These are phyloP conservation scores for Chloromonas sp. DNA, from an alignment of 163 green algal species.

Conservation along the genomic window DNA sequence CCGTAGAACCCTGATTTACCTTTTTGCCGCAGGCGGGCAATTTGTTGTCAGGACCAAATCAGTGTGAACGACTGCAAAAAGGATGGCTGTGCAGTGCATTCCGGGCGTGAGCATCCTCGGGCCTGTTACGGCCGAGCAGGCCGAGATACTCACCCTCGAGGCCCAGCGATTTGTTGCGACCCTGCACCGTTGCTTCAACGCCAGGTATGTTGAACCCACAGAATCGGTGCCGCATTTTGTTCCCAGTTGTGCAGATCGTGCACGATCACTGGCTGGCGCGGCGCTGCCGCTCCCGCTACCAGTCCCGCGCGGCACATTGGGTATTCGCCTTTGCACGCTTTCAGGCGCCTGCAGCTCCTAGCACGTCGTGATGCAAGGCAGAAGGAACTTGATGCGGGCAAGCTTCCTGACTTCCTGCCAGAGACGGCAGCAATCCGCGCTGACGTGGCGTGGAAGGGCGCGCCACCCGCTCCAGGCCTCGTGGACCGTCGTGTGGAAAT, in stretches of 20 bases:
- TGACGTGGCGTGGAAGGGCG: conserved; percentile 59
- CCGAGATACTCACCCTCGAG: conserved; percentile 53
- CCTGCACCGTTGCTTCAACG: conserved; percentile 59
- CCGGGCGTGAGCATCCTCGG: conserved; percentile 43
- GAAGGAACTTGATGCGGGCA: conserved; percentile 57
- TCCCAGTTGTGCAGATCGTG: no score
- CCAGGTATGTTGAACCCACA: background rate
- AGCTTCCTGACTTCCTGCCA: conserved; percentile 25
- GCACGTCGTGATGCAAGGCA: conserved; percentile 48
- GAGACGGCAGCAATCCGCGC: conserved; percentile 29
- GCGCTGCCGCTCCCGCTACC: no score
- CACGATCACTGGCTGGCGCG: no score
- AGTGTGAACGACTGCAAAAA: no score
- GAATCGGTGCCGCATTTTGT: no score
- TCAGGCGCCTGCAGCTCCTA: conserved; percentile 60
- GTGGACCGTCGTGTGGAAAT: conserved; percentile 84
- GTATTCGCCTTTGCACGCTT: background rate
- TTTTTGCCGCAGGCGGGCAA: no score
- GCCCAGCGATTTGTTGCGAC: conserved; percentile 65
- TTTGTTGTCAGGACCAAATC: no score
- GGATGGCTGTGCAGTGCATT: no score
- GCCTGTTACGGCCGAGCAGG: conserved; percentile 43
- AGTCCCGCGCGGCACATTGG: no score
- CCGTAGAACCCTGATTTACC: no score
- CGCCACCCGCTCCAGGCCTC: conserved; percentile 59